Percentiles rank a stretch among this genome's conserved stretches.
Evolutionary conservation across 495 filamentous ascomycete genomes (phyloP).

Genomic region (Penicillium verhagenii): DNA sequence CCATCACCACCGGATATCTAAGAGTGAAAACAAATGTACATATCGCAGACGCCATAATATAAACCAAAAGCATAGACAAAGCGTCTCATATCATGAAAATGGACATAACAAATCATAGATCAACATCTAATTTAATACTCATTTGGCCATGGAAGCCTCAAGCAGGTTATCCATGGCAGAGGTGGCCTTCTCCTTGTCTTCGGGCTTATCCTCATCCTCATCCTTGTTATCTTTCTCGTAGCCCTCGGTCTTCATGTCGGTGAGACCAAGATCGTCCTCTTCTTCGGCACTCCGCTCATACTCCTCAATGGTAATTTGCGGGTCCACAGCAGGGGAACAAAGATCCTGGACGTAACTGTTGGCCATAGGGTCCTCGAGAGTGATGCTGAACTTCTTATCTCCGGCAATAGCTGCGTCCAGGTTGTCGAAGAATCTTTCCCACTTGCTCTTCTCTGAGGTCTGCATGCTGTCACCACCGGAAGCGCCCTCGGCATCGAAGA

Average conservation of each 20-base stretch:
- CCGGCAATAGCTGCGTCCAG: constrained; percentile 78
- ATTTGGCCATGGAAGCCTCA: constrained; percentile 3
- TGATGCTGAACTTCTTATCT: constrained; percentile 77
- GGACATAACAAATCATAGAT: constrained; percentile 6
- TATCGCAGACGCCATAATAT: constrained; percentile 25
- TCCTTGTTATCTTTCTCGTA: constrained; percentile 62
- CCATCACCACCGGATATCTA: constrained; percentile 28
- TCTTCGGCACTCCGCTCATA: constrained; percentile 88
- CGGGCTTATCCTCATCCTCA: constrained; percentile 25
- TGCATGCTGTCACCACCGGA: constrained; percentile 74
- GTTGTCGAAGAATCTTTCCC: constrained; percentile 75
- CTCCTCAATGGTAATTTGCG: constrained; percentile 77
- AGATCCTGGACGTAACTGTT: constrained; percentile 92
- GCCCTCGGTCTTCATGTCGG: constrained; percentile 87
- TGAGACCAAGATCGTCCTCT: constrained; percentile 84
- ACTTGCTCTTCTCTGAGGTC: constrained; percentile 60
- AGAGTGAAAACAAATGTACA: constrained; percentile 15
- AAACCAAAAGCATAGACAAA: constrained; percentile 15
- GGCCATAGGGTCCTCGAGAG: constrained; percentile 84
- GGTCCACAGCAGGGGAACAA: constrained; percentile 67
- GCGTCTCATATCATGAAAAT: constrained; percentile 32
- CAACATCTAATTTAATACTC: not conserved
- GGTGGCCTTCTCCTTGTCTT: constrained; percentile 16
- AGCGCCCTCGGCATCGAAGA: constrained; percentile 69
- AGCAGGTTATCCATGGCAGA: not conserved